phyloP scores from a whole-genome alignment of 1,139 yeast genomes.

The Sugiyamaella neomexicana region DNA sequence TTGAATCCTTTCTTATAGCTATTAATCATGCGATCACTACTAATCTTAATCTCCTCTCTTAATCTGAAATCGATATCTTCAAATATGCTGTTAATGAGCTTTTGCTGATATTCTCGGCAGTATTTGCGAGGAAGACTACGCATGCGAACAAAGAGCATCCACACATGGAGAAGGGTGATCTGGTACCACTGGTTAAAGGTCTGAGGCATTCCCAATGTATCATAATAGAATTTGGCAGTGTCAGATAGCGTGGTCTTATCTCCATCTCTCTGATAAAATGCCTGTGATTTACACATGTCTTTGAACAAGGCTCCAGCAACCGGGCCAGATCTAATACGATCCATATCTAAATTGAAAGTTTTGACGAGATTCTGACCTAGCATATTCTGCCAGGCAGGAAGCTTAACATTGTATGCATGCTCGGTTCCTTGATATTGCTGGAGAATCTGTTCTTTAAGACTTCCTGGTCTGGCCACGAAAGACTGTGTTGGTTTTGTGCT shows the following conservation, averaged over 20 bases:
- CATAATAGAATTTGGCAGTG: slow-evolving; percentile 50
- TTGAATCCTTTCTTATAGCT: slow-evolving; percentile 87
- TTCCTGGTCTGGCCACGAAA: slow-evolving; percentile 15
- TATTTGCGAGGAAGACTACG: slow-evolving; percentile 91
- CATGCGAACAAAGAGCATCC: slow-evolving; percentile 94
- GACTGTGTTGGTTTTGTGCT: slow-evolving; percentile 5
- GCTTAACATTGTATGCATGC: slow-evolving; percentile 45
- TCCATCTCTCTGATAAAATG: slow-evolving; percentile 42
- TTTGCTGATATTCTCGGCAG: slow-evolving; percentile 88
- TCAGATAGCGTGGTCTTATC: slow-evolving; percentile 28
- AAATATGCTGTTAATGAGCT: slow-evolving; percentile 83
- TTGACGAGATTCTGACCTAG: slow-evolving; percentile 73
- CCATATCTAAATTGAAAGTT: slow-evolving; percentile 81
- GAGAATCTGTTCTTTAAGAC: slow-evolving; percentile 28
- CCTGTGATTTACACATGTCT: slow-evolving; percentile 84
- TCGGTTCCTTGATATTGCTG: slow-evolving; percentile 53
- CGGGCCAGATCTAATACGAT: slow-evolving; percentile 87
- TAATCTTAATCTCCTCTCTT: slow-evolving; percentile 80
- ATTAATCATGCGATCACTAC: slow-evolving; percentile 81
- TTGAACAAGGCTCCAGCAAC: slow-evolving; percentile 88
- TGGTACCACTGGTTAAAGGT: slow-evolving; percentile 96
- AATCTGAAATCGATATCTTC: slow-evolving; percentile 85
- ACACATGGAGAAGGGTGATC: slow-evolving; percentile 82
- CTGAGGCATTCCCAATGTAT: slow-evolving; percentile 75
- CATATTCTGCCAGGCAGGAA: slow-evolving; percentile 68